Conservation (phyloP, 2,329 filamentous ascomycete genomes). For the Pyrenophora seminiperda region DNA sequence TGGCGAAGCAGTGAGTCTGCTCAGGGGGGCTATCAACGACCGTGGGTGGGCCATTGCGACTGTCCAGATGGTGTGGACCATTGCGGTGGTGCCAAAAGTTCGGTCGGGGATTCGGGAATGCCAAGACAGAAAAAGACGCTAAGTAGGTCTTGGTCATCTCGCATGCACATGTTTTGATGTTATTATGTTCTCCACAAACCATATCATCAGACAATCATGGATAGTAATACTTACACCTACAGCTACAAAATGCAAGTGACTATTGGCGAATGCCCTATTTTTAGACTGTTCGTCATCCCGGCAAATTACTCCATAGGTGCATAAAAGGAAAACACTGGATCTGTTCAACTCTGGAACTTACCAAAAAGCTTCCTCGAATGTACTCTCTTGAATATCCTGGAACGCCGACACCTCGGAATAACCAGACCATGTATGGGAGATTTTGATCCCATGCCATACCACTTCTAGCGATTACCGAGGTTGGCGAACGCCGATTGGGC, state of each 20-base stretch:
- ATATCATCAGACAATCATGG: background rate
- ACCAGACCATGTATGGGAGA: slow-evolving; percentile 1
- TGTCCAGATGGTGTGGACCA: slow-evolving; percentile 10
- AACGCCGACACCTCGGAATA: slow-evolving; percentile 7
- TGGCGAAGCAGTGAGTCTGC: slow-evolving; percentile 32
- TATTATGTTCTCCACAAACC: too few relatives aligned
- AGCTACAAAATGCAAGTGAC: background rate
- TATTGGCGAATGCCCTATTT: too few relatives aligned
- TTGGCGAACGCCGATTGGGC: slow-evolving; percentile 14
- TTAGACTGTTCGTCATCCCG: too few relatives aligned
- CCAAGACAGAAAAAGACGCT: slow-evolving; percentile 22
- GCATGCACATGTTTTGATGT: too few relatives aligned
- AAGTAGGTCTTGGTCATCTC: background rate
- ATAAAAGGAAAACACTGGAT: background rate
- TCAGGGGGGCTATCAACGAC: slow-evolving; percentile 41
- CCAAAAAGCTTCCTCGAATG: background rate
- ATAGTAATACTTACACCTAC: too few relatives aligned
- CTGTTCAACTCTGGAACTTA: background rate
- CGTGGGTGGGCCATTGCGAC: slow-evolving; percentile 44
- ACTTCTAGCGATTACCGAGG: slow-evolving; percentile 7
- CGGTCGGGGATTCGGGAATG: slow-evolving; percentile 30
- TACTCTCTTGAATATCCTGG: background rate
- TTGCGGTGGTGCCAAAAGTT: slow-evolving; percentile 30
- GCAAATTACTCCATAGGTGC: background rate
- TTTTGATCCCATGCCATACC: background rate